Percentiles rank a stretch among this genome's conserved stretches.
Conservation (phyloP, 768 basidiomycete genomes). For the Stropharia rugosoannulata region DNA sequence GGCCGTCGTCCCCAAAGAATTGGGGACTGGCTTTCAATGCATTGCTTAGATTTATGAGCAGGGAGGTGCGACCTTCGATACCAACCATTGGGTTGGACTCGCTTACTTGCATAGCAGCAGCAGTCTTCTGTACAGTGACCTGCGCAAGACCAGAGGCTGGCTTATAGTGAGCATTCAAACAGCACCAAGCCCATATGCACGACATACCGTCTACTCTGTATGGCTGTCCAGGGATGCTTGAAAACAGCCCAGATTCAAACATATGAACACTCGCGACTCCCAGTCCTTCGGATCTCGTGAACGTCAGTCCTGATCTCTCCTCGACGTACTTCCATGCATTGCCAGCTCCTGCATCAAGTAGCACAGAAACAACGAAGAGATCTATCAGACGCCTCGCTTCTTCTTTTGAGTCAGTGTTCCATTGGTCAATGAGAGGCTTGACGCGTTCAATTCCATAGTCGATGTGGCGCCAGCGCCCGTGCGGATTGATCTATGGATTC, state of each 20-base stretch:
- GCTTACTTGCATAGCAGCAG: slow-evolving; percentile 77
- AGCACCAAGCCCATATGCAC: background rate
- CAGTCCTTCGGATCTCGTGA: slow-evolving; percentile 75
- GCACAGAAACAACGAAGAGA: slow-evolving; percentile 86
- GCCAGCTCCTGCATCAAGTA: slow-evolving; percentile 94
- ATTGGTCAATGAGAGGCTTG: slow-evolving; percentile 53
- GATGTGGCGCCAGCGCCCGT: slow-evolving; percentile 89
- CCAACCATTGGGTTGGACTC: slow-evolving; percentile 85
- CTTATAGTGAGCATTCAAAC: background rate
- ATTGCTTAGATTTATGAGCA: slow-evolving; percentile 70
- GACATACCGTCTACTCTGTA: slow-evolving; percentile 79
- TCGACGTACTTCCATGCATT: slow-evolving; percentile 79
- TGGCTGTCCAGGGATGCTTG: slow-evolving; percentile 57
- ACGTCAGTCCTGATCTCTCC: slow-evolving; percentile 46
- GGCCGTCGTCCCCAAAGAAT: slow-evolving; percentile 71
- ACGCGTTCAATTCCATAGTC: slow-evolving; percentile 70
- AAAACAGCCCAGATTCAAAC: slow-evolving; percentile 85
- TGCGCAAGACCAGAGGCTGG: slow-evolving; percentile 69
- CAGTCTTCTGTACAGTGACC: slow-evolving; percentile 59
- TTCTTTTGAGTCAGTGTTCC: slow-evolving; percentile 57
- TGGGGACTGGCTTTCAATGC: slow-evolving; percentile 66
- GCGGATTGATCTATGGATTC: slow-evolving; percentile 68
- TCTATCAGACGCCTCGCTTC: slow-evolving; percentile 78
- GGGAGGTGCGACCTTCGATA: slow-evolving; percentile 78
- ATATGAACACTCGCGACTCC: slow-evolving; percentile 90